These are phyloP conservation scores for Mycena sanguinolenta DNA, from an alignment of 768 basidiomycete genomes.

Conservation along the genomic window DNA sequence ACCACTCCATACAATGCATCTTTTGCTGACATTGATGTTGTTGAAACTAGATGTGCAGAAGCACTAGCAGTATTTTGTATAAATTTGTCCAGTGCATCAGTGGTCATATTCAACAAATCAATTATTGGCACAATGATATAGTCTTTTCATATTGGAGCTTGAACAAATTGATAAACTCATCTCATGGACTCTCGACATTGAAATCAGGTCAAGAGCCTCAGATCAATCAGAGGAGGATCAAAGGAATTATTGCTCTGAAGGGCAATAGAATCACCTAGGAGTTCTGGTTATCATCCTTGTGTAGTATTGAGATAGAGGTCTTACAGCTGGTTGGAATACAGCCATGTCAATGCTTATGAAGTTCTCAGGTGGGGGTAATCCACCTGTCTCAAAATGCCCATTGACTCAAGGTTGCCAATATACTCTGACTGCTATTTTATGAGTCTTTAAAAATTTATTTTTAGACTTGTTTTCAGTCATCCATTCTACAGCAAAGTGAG, in stretches of 20 bases:
- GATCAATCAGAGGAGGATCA: conserved; percentile 25
- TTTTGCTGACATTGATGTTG: conserved; percentile 9
- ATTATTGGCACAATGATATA: neutral
- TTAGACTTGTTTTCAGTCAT: no score
- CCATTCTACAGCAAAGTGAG: no score
- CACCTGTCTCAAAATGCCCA: neutral
- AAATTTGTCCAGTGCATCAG: conserved; percentile 28
- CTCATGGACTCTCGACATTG: neutral
- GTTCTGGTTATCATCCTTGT: neutral
- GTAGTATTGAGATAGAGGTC: neutral
- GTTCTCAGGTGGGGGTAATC: neutral
- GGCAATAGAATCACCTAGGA: neutral
- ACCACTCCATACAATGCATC: conserved; percentile 46
- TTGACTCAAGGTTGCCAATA: neutral
- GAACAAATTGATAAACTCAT: neutral
- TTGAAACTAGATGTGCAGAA: conserved; percentile 22
- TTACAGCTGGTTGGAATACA: neutral
- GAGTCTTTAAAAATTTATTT: no score
- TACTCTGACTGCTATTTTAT: neutral
- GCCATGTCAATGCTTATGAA: neutral
- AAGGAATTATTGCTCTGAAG: neutral
- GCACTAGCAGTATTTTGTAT: conserved; percentile 38
- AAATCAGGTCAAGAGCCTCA: neutral
- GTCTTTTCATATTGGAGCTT: neutral
- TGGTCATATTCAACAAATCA: neutral